Evolutionary conservation across 768 basidiomycete genomes (phyloP).

Genomic region (Nevesoporus exiguus): DNA sequence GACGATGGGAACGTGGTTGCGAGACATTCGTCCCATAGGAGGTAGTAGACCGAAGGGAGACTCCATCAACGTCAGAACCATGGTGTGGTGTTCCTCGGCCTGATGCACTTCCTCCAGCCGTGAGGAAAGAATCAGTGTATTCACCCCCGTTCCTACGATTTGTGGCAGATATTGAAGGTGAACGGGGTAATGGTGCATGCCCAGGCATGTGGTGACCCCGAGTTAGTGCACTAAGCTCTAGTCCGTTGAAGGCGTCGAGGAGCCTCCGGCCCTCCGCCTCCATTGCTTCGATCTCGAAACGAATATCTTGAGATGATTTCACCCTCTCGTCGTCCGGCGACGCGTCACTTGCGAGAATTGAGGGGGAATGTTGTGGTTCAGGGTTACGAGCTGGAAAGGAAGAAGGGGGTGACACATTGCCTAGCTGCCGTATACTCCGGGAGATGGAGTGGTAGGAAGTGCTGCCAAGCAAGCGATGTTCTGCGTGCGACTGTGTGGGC

Average conservation of each 20-base stretch:
- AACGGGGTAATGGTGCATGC: constrained; percentile 24
- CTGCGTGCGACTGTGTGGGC: constrained; percentile 43
- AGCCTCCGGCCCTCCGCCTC: constrained; percentile 69
- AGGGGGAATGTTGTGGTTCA: constrained; percentile 37
- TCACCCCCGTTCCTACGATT: constrained; percentile 29
- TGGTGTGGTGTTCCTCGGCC: constrained; percentile 31
- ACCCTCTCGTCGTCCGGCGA: constrained; percentile 54
- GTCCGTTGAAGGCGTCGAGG: constrained; percentile 76
- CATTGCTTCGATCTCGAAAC: constrained; percentile 60
- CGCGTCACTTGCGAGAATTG: constrained; percentile 31
- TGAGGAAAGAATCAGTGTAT: constrained; percentile 24
- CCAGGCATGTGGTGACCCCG: constrained; percentile 27
- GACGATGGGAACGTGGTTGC: constrained; percentile 44
- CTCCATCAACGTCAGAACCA: constrained; percentile 43
- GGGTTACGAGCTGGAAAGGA: constrained; percentile 40
- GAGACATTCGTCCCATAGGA: constrained; percentile 50
- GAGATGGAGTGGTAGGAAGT: constrained; percentile 40
- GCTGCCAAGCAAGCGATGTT: constrained; percentile 18
- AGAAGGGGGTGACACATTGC: constrained; percentile 49
- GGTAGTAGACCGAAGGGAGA: constrained; percentile 52
- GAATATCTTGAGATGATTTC: constrained; percentile 60
- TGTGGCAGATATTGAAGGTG: constrained; percentile 27
- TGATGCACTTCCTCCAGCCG: constrained; percentile 23
- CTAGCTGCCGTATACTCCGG: constrained; percentile 45
- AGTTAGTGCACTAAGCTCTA: constrained; percentile 68